phyloP scores from a whole-genome alignment of 108 stramenopile species.

The Cyclotella choctawhatcheeana region DNA sequence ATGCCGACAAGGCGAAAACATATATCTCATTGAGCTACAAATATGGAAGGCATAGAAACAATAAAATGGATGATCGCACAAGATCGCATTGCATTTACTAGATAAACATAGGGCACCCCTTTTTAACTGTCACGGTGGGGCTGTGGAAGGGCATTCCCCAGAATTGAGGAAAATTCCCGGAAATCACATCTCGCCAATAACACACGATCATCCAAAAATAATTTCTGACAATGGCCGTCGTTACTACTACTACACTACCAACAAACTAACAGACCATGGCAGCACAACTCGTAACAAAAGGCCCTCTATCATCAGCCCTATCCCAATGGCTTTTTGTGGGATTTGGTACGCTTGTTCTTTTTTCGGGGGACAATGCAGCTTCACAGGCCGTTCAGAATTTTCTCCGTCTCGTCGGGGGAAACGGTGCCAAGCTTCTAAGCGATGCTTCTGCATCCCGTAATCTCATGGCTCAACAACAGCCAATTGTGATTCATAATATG shows the following conservation, averaged over 20 bases:
- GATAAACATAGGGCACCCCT: no score
- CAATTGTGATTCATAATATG: constrained; percentile 44
- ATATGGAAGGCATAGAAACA: not conserved
- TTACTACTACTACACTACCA: no score
- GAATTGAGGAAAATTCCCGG: no score
- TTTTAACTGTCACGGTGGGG: no score
- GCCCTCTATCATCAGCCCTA: constrained; percentile 43
- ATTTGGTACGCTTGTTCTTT: constrained; percentile 51
- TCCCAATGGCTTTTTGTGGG: constrained; percentile 70
- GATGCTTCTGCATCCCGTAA: constrained; percentile 7
- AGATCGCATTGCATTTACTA: no score
- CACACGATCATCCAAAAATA: no score
- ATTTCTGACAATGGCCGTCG: no score
- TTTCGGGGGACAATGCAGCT: constrained; percentile 46
- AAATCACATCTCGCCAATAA: no score
- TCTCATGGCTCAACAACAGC: constrained; percentile 19
- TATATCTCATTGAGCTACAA: not conserved
- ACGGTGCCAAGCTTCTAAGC: constrained; percentile 4
- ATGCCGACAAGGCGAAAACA: not conserved
- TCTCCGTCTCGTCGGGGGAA: constrained; percentile 27
- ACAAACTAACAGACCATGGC: constrained; percentile 4
- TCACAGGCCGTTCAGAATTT: constrained; percentile 33
- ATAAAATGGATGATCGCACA: not conserved
- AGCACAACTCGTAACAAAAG: constrained; percentile 30
- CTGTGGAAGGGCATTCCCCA: no score